Evolutionary conservation across 257 asterid species (phyloP).

Genomic region (Plantago ovata): DNA sequence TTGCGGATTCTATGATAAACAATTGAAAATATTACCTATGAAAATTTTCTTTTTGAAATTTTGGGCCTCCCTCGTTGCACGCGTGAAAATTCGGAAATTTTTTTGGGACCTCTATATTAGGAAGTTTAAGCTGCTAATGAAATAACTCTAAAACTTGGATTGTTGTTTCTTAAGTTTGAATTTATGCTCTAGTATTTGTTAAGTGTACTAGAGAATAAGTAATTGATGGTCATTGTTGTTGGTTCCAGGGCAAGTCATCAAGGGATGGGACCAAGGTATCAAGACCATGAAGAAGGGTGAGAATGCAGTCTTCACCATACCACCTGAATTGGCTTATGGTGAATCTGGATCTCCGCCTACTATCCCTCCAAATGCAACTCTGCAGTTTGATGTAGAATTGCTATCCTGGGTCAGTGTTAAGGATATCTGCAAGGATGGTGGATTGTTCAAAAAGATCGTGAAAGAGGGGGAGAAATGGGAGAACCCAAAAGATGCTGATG

Average conservation of each 20-base stretch:
- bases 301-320: conserved; percentile 64
- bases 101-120: too few relatives aligned
- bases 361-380: conserved; percentile 69
- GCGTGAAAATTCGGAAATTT: too few relatives aligned
- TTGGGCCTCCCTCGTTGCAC: too few relatives aligned
- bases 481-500: conserved; percentile 70
- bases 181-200: not conserved
- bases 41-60: too few relatives aligned
- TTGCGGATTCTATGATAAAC: too few relatives aligned
- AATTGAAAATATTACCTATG: too few relatives aligned
- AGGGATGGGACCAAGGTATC: conserved; percentile 77
- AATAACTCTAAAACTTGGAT: too few relatives aligned
- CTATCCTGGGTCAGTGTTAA: conserved; percentile 70
- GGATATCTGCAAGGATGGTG: conserved; percentile 82
- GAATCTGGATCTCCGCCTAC: conserved; percentile 80
- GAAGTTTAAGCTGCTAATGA: too few relatives aligned
- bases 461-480: conserved; percentile 70
- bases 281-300: conserved; percentile 81
- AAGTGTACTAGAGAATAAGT: not conserved
- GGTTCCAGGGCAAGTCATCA: conserved; percentile 66
- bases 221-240: not conserved
- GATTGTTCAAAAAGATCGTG: conserved; percentile 59
- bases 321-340: conserved; percentile 66
- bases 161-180: not conserved
- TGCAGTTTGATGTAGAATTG: conserved; percentile 69